Percentiles rank a stretch among this genome's conserved stretches.
Conservation (phyloP, 1,139 yeast species). For the Torulaspora globosa region DNA sequence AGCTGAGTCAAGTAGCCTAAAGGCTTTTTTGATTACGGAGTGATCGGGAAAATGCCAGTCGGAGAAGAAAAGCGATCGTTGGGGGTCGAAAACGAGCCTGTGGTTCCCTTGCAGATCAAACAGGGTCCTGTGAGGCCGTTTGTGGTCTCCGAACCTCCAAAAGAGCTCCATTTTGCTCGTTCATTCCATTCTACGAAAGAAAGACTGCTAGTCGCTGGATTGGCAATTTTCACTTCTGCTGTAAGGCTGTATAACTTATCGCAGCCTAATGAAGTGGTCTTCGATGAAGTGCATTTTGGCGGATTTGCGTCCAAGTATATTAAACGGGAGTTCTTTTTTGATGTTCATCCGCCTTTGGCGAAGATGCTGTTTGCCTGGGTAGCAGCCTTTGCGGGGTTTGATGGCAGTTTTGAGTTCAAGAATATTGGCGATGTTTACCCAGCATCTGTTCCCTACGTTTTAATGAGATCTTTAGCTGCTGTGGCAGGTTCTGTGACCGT, state of each 20-base stretch:
- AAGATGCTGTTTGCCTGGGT: constrained; percentile 83
- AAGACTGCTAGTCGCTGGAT: constrained; percentile 43
- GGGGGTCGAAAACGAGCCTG: constrained; percentile 40
- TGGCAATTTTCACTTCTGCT: constrained; percentile 51
- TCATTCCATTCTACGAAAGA: constrained; percentile 38
- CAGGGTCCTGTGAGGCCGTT: constrained; percentile 43
- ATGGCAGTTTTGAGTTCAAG: constrained; percentile 69
- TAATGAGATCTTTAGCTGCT: constrained; percentile 88
- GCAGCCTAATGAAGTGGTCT: constrained; percentile 77
- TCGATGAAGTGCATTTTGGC: constrained; percentile 88
- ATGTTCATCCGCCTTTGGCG: constrained; percentile 92
- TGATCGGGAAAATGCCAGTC: constrained; percentile 11
- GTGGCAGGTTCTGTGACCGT: constrained; percentile 77
- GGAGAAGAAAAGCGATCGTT: constrained; percentile 7
- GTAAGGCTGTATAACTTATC: constrained; percentile 61
- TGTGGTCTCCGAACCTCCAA: constrained; percentile 44
- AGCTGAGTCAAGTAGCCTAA: background rate
- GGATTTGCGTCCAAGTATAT: constrained; percentile 75
- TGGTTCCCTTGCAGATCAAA: constrained; percentile 41
- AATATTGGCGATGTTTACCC: constrained; percentile 67
- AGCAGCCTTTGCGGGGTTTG: constrained; percentile 67
- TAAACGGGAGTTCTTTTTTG: constrained; percentile 73
- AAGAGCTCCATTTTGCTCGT: constrained; percentile 40
- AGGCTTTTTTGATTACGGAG: background rate
- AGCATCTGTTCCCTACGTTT: constrained; percentile 59